A percentile compares a stretch with the other conserved stretches of the same genome.
phyloP scores from a whole-genome alignment of 441 rosid species.

The Flueggea neowawraea region DNA sequence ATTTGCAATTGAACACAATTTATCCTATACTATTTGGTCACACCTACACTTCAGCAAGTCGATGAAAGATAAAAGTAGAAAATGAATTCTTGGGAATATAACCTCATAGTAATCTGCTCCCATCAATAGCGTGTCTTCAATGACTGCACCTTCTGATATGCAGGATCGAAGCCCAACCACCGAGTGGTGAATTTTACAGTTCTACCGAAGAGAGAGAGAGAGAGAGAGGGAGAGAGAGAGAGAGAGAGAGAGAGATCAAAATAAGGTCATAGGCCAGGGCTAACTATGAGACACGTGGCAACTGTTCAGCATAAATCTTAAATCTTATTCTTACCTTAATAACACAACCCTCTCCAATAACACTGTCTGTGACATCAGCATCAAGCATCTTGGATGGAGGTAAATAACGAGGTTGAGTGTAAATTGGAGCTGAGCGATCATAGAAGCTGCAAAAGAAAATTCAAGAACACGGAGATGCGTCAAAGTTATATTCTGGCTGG shows the following conservation, averaged over 20 bases:
- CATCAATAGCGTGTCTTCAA: constrained; percentile 87
- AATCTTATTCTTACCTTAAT: constrained; percentile 51
- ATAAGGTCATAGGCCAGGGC: neutral
- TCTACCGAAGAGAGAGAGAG: constrained; percentile 29
- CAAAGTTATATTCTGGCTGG: constrained; percentile 2
- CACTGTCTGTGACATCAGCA: constrained; percentile 97
- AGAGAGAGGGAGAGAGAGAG: neutral
- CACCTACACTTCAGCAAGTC: neutral
- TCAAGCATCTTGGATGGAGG: constrained; percentile 99
- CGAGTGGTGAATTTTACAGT: constrained; percentile 92
- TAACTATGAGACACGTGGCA: too few species aligned
- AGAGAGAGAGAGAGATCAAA: neutral
- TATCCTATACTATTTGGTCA: neutral
- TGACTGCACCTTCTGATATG: constrained; percentile 91
- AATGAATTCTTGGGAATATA: constrained; percentile 6
- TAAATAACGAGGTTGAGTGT: constrained; percentile 92
- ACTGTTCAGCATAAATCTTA: too few species aligned
- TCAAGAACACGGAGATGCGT: constrained; percentile 4
- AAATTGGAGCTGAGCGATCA: constrained; percentile 95
- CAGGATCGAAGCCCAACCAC: constrained; percentile 95
- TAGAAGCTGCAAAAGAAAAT: constrained; percentile 58
- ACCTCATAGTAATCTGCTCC: constrained; percentile 99
- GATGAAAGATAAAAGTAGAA: neutral
- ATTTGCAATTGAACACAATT: constrained; percentile 3
- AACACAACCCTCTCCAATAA: constrained; percentile 96